These are phyloP conservation scores for Hypoxylon cercidicola DNA, from an alignment of 495 filamentous ascomycete genomes.

Conservation along the genomic window DNA sequence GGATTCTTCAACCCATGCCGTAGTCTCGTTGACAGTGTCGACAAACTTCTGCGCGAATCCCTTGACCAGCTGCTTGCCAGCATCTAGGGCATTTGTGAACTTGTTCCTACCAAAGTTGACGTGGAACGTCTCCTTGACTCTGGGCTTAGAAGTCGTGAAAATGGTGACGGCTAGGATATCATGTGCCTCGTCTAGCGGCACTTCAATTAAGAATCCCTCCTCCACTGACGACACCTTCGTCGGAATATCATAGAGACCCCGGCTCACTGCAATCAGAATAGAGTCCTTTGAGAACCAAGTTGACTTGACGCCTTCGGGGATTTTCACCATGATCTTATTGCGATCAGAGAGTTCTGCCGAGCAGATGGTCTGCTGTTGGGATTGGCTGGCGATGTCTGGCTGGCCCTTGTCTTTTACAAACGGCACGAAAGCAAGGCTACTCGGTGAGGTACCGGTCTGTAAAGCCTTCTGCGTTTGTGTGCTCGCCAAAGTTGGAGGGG, in stretches of 20 bases:
- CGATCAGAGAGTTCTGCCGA: slow-evolving; percentile 49
- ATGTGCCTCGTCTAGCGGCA: slow-evolving; percentile 52
- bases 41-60: slow-evolving; percentile 49
- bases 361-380: slow-evolving; percentile 47
- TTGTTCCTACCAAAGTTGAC: slow-evolving; percentile 55
- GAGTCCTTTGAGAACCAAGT: slow-evolving; percentile 55
- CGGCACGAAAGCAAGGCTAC: slow-evolving; percentile 45
- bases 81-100: slow-evolving; percentile 50
- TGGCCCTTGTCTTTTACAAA: slow-evolving; percentile 49
- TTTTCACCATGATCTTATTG: slow-evolving; percentile 53
- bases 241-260: slow-evolving; percentile 50
- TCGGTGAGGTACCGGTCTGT: slow-evolving; percentile 33
- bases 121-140: slow-evolving; percentile 57
- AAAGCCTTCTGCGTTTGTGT: slow-evolving; percentile 37
- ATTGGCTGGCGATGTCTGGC: slow-evolving; percentile 23
- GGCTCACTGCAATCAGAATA: slow-evolving; percentile 56
- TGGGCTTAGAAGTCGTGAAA: slow-evolving; percentile 54
- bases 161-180: slow-evolving; percentile 56
- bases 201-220: slow-evolving; percentile 57
- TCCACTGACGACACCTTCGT: slow-evolving; percentile 55
- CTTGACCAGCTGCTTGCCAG: slow-evolving; percentile 52
- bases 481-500: slow-evolving; percentile 16
- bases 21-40: slow-evolving; percentile 48
- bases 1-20: slow-evolving; percentile 47
- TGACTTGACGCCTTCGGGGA: slow-evolving; percentile 51